Evolutionary conservation across 768 basidiomycete species (phyloP).

Genomic region (Hygrocybe coccinea): DNA sequence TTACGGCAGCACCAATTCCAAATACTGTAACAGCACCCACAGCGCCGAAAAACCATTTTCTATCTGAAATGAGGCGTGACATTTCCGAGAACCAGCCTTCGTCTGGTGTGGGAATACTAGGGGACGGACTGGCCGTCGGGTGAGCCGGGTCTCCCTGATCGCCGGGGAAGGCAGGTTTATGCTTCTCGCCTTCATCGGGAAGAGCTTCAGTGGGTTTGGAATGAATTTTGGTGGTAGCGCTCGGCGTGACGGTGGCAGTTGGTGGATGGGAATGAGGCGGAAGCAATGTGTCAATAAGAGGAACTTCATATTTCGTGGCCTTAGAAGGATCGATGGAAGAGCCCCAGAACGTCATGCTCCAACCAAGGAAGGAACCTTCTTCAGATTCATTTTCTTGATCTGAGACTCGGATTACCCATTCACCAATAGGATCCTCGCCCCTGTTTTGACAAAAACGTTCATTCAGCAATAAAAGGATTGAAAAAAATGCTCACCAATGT

Average conservation of each 20-base stretch:
- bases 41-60: slow-evolving; percentile 89
- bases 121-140: slow-evolving; percentile 21
- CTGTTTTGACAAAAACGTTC: slow-evolving; percentile 38
- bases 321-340: slow-evolving; percentile 68
- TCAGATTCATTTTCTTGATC: slow-evolving; percentile 63
- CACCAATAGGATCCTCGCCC: slow-evolving; percentile 88
- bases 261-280: slow-evolving; percentile 42
- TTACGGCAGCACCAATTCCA: slow-evolving; percentile 59
- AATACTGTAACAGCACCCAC: slow-evolving; percentile 76
- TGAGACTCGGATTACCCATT: slow-evolving; percentile 84
- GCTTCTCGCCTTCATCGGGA: slow-evolving; percentile 84
- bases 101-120: slow-evolving; percentile 58
- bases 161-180: slow-evolving; percentile 63
- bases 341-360: slow-evolving; percentile 93
- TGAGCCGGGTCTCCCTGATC: slow-evolving; percentile 18
- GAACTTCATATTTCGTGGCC: slow-evolving; percentile 56
- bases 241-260: slow-evolving; percentile 33
- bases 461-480: slow-evolving; percentile 2
- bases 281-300: slow-evolving; percentile 45
- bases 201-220: slow-evolving; percentile 84
- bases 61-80: slow-evolving; percentile 63
- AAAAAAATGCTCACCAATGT: slow-evolving; percentile 68
- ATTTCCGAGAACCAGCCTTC: slow-evolving; percentile 84
- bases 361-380: slow-evolving; percentile 74
- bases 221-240: slow-evolving; percentile 53